Evolutionary conservation across 257 asterid genomes (phyloP).

Genomic region (Petunia axillaris): DNA sequence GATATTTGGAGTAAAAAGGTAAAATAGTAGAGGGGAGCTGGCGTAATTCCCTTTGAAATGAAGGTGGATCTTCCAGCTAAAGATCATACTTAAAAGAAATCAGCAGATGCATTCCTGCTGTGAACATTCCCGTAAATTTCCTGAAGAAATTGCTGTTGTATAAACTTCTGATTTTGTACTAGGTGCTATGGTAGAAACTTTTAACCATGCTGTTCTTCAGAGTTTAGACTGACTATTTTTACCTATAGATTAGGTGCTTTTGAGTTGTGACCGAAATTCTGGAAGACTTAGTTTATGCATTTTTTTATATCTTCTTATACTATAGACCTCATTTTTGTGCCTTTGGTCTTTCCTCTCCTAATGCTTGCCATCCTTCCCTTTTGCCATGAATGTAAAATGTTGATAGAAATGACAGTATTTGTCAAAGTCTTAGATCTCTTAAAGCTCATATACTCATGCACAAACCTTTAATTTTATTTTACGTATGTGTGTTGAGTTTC

Average conservation of each 20-base stretch:
- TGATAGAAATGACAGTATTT: not conserved
- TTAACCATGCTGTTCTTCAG: not conserved
- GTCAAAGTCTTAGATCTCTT: not conserved
- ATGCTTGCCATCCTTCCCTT: not conserved
- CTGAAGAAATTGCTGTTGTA: not conserved
- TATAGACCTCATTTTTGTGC: not conserved
- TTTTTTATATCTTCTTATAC: not conserved
- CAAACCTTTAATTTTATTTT: not conserved
- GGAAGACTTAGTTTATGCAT: not conserved
- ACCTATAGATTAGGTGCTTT: no score
- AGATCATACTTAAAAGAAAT: not conserved
- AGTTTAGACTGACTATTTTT: not conserved
- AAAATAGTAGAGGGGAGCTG: not conserved
- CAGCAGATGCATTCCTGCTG: not conserved
- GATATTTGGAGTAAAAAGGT: not conserved
- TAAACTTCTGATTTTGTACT: not conserved
- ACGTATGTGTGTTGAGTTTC: not conserved
- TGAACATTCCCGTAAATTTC: not conserved
- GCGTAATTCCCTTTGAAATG: not conserved
- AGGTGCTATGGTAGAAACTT: not conserved
- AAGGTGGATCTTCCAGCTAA: not conserved
- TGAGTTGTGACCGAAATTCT: not conserved
- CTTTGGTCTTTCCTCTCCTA: not conserved
- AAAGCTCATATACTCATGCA: not conserved
- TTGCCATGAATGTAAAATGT: constrained; percentile 8